Base-by-base conservation (phyloP, 805 yeast genomes). In the Candida ovalis region DNA sequence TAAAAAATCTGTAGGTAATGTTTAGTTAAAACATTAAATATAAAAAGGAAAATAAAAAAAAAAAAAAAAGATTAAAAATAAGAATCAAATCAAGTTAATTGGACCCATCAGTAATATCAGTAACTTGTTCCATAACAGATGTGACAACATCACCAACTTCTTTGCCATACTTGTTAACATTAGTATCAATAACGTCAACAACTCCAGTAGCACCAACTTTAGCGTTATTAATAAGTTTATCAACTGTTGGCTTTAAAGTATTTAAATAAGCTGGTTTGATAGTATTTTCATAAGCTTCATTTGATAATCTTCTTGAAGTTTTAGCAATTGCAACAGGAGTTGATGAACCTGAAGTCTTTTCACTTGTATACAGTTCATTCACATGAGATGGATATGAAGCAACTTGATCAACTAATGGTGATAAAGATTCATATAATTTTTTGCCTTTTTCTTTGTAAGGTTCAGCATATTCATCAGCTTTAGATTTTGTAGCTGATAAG, bases 251-350 rank as follows among this genome's bases (percentile, higher is more conserved):
- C 25, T 59, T 53, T 37, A 62, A 51, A 40, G 42, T 48, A 15
- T 63, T 51, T 19, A 57, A 60, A 19, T 60, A 54, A 13, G 56
- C 53, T 42, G 72, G 72, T 47, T 63, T 68, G 45, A 67, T 55
- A 5, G 62, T 49, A 21, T 59, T 47, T 30, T 55, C 57, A 42
- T 57, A 59, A 3, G 71, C 73, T 52, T 70, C 73, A 37, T 54
- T 59, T 2, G 73, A 67, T 36, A 70, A 60, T 44, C 64, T 62
- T 50, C 66, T 60, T 21, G 74, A 64, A 17, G 74, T 64, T 42
- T 67, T 64, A 2, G 67, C 64, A n/a, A 70, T 54, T 2, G 72
- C 73, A 24, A 57, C 58, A 13, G 69, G 56, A 17, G 69, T 51
- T 3, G 67, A 53, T 1, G 59, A 51, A 4, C 58, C 52, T 24